These are phyloP conservation scores for Flueggea neowawraea DNA, from an alignment of 441 rosid species.

Conservation along the genomic window DNA sequence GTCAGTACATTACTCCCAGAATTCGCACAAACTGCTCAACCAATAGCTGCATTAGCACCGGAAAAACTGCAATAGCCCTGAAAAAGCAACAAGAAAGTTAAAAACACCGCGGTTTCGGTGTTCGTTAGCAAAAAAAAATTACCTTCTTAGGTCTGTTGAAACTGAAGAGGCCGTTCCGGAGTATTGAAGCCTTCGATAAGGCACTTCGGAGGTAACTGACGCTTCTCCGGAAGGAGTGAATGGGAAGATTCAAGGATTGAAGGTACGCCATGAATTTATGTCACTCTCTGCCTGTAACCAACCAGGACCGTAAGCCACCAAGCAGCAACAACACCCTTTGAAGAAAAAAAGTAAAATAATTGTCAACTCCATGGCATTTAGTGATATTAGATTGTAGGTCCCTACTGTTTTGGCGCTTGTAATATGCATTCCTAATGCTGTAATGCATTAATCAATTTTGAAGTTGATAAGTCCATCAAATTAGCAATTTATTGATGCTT, in stretches of 20 bases:
- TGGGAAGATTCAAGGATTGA: slow-evolving; percentile 29
- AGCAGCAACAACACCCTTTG: too few relatives aligned
- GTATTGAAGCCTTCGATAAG: slow-evolving; percentile 10
- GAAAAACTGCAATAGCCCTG: slow-evolving; percentile 53
- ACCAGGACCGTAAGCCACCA: too few relatives aligned
- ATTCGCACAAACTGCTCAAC: slow-evolving; percentile 27
- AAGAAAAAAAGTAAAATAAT: too few relatives aligned
- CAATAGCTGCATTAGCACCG: slow-evolving; percentile 20
- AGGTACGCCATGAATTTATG: slow-evolving; percentile 37
- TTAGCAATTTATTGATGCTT: too few relatives aligned
- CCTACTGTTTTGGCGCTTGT: too few relatives aligned
- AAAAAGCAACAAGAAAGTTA: slow-evolving; percentile 5
- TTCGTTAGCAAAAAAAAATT: slow-evolving; percentile 1
- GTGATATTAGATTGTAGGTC: too few relatives aligned
- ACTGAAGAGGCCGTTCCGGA: slow-evolving; percentile 13
- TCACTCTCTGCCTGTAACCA: slow-evolving; percentile 9
- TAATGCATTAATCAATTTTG: too few relatives aligned
- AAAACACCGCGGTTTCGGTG: background rate
- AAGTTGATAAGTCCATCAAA: too few relatives aligned
- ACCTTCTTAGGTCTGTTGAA: slow-evolving; percentile 28
- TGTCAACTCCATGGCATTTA: too few relatives aligned
- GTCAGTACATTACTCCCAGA: slow-evolving; percentile 23
- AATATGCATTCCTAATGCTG: too few relatives aligned
- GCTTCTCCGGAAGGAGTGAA: slow-evolving; percentile 36
- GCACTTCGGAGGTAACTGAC: slow-evolving; percentile 23